Evolutionary conservation across 768 basidiomycete genomes (phyloP), one percentile per base, ranked within the genome.

Genomic region (Dioszegia hungarica): DNA sequence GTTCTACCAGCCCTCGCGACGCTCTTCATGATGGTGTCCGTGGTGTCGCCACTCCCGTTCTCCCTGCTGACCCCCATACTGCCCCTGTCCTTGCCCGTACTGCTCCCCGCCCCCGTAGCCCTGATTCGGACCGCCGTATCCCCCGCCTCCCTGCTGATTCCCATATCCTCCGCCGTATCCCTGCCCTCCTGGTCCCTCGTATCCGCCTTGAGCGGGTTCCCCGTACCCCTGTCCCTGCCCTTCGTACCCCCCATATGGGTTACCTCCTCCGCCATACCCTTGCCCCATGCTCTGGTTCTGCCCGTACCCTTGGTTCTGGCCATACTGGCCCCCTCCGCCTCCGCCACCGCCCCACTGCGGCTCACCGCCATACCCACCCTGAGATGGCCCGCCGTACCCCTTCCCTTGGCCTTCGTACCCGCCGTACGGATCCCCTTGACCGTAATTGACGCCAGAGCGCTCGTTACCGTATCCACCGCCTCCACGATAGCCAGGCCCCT

Each of bases 131-230:
- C 45, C 28, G 4, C 45, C 28, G 8, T 47, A 24, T 3, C 20
- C 20, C 5, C 45, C 45, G 28, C 24, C 20, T 19, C 28, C 45
- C 22, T 43, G 41, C 41, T 25, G 20, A 47, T 33, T n/a, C 45
- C 45, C 45, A 15, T 47, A 31, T 4, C 28, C 45, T 9, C 28
- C 27, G 25, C 45, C 45, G 15, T 33, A 50, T 33, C 31, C 31
- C 31, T 33, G 31, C 3, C 33, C 56, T 1, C 41, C 36, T 2
- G 8, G 37, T 31, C 47, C 57, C 25, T 36, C 53, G 25, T 47
- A 49, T 8, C 54, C 53, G 33, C 59, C 59, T 33, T 53, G 51
- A n/a, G 37, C 34, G 11, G 49, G 49, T 5, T 34, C 49, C 19
- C 49, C 49, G 25, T 50, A 50, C 3, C 49, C 49, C 33, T 28